Evolutionary conservation across 1,284 basidiomycete species (phyloP).

Genomic region (Erythrobasidium hasegawianum): DNA sequence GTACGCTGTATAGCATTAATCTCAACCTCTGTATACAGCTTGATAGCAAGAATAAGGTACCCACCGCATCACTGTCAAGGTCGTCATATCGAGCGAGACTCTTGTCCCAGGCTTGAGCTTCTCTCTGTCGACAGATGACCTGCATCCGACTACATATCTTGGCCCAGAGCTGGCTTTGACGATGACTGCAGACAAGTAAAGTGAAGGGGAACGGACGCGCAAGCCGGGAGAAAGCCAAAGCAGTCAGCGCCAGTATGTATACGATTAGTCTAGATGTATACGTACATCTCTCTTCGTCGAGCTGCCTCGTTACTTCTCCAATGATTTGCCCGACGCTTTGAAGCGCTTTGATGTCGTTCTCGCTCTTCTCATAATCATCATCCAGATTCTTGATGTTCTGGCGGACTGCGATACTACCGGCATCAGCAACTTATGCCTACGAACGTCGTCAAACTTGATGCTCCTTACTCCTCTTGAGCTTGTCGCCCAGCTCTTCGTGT

Average conservation of each 20-base stretch:
- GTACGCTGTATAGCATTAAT: constrained; percentile 54
- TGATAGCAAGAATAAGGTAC: background rate
- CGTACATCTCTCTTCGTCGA: constrained; percentile 96
- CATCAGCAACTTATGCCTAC: constrained; percentile 1
- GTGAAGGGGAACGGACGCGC: background rate
- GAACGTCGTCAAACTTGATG: background rate
- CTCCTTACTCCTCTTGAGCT: constrained; percentile 74
- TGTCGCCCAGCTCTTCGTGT: constrained; percentile 76
- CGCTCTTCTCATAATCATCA: constrained; percentile 88
- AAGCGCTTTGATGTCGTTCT: constrained; percentile 98
- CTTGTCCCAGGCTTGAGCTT: constrained; percentile 86
- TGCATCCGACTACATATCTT: constrained; percentile 97
- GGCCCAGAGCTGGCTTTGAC: constrained; percentile 98
- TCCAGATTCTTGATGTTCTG: constrained; percentile 83
- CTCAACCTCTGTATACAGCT: background rate
- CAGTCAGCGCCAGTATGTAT: background rate
- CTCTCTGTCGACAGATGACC: constrained; percentile 79
- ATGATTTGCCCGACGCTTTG: constrained; percentile 99
- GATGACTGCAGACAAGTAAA: constrained; percentile 63
- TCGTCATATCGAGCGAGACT: constrained; percentile 99
- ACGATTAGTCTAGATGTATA: constrained; percentile 32
- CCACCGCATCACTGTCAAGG: constrained; percentile 90
- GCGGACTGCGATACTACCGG: constrained; percentile 58
- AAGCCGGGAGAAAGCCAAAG: constrained; percentile 6
- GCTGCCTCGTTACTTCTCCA: constrained; percentile 96